These are phyloP conservation scores for Talaromyces sp. DNA, from an alignment of 2,329 filamentous ascomycete species.

Conservation along the genomic window DNA sequence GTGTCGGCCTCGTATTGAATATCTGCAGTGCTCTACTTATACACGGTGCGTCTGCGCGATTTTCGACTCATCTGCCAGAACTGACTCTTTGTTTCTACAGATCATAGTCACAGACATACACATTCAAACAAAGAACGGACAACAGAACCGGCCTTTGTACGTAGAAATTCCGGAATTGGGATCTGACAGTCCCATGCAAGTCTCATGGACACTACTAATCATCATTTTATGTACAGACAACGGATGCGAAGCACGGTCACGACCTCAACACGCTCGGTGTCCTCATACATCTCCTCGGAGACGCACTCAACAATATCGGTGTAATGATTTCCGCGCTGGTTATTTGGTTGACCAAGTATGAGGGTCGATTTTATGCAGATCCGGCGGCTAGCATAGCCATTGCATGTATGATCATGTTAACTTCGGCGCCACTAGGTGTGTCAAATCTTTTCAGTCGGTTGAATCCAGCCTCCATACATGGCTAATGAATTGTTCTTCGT, in stretches of 20 bases:
- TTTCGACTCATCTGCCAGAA: not conserved
- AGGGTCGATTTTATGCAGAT: conserved; percentile 67
- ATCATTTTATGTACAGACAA: conserved; percentile 28
- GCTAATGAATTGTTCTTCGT: not conserved
- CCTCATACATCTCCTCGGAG: conserved; percentile 67
- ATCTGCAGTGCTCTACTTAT: conserved; percentile 65
- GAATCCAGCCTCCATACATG: not conserved
- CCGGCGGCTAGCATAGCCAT: conserved; percentile 69
- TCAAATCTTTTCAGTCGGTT: not conserved
- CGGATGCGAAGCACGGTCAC: conserved; percentile 42
- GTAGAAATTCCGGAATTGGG: not conserved
- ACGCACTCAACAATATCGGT: conserved; percentile 73
- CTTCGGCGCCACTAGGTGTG: conserved; percentile 58
- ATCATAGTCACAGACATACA: conserved; percentile 2
- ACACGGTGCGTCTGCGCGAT: conserved; percentile 52
- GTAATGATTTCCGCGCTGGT: conserved; percentile 69
- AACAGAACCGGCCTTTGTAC: not conserved
- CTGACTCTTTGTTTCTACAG: conserved; percentile 6
- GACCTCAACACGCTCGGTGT: conserved; percentile 73
- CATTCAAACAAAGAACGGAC: not conserved
- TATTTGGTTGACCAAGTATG: conserved; percentile 64
- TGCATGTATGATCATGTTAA: conserved; percentile 67
- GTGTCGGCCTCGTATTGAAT: conserved; percentile 65
- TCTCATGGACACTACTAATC: not conserved
- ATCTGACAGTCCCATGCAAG: too few relatives aligned